A percentile compares a stretch with the other conserved stretches of the same genome.
phyloP scores from a whole-genome alignment of 306 rosid species.

The Prunus persica region Prunus_persica_NCBIv2 NC_034013.1:11797001-11797500 shows the following conservation, averaged over 20 bases:
- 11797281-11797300: constrained; percentile 36
- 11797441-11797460: constrained; percentile 34
- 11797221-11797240: constrained; percentile 14
- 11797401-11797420: constrained; percentile 58
- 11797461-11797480: constrained; percentile 54
- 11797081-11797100: constrained; percentile 39
- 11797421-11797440: constrained; percentile 59
- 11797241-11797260: constrained; percentile 33
- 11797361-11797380: constrained; percentile 43
- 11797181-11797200: constrained; percentile 21
- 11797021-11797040: constrained; percentile 66
- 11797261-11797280: constrained; percentile 42
- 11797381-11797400: constrained; percentile 51
- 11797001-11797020: constrained; percentile 54
- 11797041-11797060: constrained; percentile 51
- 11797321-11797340: constrained; percentile 22
- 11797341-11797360: constrained; percentile 41
- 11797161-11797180: constrained; percentile 6
- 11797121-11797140: constrained; percentile 33
- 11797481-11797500: constrained; percentile 48
- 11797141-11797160: constrained; percentile 13
- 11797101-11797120: constrained; percentile 36
- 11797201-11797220: constrained; percentile 35
- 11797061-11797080: constrained; percentile 30
- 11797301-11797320: constrained; percentile 34